Evolutionary conservation across 805 yeast genomes (phyloP), one percentile per base, ranked within the genome.

Genomic region (Sungouiella blattae): DNA sequence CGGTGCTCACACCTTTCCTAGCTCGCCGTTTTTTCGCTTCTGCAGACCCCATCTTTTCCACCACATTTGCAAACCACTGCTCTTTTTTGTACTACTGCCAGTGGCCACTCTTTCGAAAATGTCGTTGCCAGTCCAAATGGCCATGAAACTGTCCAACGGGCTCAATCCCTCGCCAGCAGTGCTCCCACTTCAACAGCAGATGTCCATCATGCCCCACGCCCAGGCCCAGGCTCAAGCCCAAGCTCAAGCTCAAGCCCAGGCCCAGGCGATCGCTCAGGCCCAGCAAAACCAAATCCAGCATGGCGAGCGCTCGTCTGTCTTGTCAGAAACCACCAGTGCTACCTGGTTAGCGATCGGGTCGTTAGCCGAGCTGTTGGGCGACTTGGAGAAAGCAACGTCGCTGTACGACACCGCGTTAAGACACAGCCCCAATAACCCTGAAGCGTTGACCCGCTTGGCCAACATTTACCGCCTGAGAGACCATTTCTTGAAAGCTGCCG

Each of bases 401-500:
- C 87, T 95, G 20, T 88, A 86, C 55, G 95, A 93, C 53, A 74
- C 87, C 15, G 95, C 95, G 7, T 69, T 93, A 41, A 77, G 89
- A 53, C 87, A 85, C 59, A 77, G 84, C 26, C 96, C 95, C 23
- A 82, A 84, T 60, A 83, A 87, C 41, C 80, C 94, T 2, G 87
- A 84, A 37, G 91, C 93, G 2, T 68, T 91, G 41, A 83, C 89
- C 30, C 83, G 87, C 35, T 64, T 91, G 43, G 98, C 96, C 32
- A 87, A 87, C 58, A 73, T 88, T 20, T 91, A 87, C 62, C 78
- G 97, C 36, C 79, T 89, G 13, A 72, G 89, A 42, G 97, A 91
- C 58, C 85, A 86, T 59, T 93, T 88, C 52, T 84, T 87, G 47
- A 87, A 87, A 58, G 98, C 98, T 11, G 94, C 96, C 11, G 98